A percentile compares a stretch with the other conserved stretches of the same genome.
These are phyloP conservation scores for Paracamarosporium sp. DNA, from an alignment of 2,329 filamentous ascomycete genomes.

Conservation along the genomic window DNA sequence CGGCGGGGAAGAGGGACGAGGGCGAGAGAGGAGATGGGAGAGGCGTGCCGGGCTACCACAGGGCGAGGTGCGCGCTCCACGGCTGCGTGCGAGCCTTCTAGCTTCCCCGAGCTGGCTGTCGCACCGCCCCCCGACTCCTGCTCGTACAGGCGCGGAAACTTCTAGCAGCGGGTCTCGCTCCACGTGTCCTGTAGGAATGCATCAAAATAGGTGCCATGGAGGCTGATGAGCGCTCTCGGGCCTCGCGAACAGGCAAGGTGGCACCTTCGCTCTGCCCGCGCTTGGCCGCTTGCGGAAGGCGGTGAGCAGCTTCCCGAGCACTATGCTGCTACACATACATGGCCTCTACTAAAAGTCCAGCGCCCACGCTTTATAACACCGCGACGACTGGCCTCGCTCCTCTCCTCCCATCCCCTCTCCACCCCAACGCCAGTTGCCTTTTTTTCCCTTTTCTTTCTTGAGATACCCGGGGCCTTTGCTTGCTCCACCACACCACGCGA, in stretches of 20 bases:
- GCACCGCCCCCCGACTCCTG: background rate
- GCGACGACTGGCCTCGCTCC: conserved; percentile 25
- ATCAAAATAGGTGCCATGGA: conserved; percentile 36
- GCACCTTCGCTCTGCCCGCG: conserved; percentile 17
- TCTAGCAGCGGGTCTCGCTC: conserved; percentile 24
- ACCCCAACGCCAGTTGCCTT: conserved; percentile 24
- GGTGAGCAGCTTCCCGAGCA: conserved; percentile 25
- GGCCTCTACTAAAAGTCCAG: conserved; percentile 38
- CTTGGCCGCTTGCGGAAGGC: conserved; percentile 26
- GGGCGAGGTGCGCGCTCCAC: too few relatives aligned
- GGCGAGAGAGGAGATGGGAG: background rate
- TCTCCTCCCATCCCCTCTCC: conserved; percentile 25
- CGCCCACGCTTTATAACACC: conserved; percentile 34
- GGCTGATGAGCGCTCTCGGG: conserved; percentile 32
- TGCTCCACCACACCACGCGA: conserved; percentile 26
- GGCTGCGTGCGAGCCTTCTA: too few relatives aligned
- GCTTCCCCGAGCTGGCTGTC: background rate
- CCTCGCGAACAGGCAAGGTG: conserved; percentile 26
- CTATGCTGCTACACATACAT: conserved; percentile 29
- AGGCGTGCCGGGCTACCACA: background rate
- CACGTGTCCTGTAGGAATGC: conserved; percentile 41
- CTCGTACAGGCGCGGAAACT: conserved; percentile 20
- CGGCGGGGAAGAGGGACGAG: background rate
- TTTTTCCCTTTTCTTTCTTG: conserved; percentile 28
- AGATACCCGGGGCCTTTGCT: conserved; percentile 37